Evolutionary conservation across 345 rosid genomes (phyloP).

Genomic region (Arabidopsis suecica): DNA sequence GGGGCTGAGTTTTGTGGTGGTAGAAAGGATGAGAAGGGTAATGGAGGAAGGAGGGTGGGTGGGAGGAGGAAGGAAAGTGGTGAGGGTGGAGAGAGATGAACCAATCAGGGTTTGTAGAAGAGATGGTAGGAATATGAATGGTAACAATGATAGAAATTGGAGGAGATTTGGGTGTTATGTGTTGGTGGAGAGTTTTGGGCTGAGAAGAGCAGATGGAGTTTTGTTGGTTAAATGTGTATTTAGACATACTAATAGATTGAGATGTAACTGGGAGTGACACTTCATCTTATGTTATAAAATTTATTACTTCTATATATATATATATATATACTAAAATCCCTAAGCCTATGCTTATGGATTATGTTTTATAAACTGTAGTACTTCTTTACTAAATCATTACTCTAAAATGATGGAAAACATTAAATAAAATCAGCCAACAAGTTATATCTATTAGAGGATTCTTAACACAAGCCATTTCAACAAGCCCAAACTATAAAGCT

Average conservation of each 20-base stretch:
- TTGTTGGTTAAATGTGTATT: slow-evolving; percentile 57
- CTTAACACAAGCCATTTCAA: too few species aligned
- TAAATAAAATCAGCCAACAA: too few species aligned
- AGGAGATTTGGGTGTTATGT: slow-evolving; percentile 61
- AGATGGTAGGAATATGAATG: slow-evolving; percentile 30
- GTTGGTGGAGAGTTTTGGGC: slow-evolving; percentile 77
- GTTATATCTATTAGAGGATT: too few species aligned
- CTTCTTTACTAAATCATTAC: too few species aligned
- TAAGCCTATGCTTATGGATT: background rate
- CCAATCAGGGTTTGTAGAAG: slow-evolving; percentile 36
- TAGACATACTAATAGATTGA: slow-evolving; percentile 55
- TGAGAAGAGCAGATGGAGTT: slow-evolving; percentile 75
- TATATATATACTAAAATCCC: background rate
- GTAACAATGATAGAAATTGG: slow-evolving; percentile 47
- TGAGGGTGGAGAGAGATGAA: slow-evolving; percentile 60
- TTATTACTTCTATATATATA: background rate
- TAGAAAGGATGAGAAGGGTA: slow-evolving; percentile 73
- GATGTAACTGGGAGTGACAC: slow-evolving; percentile 53
- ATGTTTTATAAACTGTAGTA: too few species aligned
- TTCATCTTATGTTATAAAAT: background rate
- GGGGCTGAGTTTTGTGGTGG: slow-evolving; percentile 65
- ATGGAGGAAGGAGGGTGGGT: slow-evolving; percentile 77
- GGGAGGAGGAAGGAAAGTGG: slow-evolving; percentile 53
- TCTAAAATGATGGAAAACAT: too few species aligned
- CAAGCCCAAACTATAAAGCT: too few species aligned